Base-by-base conservation (phyloP, 139 green algal species). In the Closterium sp. region DNA sequence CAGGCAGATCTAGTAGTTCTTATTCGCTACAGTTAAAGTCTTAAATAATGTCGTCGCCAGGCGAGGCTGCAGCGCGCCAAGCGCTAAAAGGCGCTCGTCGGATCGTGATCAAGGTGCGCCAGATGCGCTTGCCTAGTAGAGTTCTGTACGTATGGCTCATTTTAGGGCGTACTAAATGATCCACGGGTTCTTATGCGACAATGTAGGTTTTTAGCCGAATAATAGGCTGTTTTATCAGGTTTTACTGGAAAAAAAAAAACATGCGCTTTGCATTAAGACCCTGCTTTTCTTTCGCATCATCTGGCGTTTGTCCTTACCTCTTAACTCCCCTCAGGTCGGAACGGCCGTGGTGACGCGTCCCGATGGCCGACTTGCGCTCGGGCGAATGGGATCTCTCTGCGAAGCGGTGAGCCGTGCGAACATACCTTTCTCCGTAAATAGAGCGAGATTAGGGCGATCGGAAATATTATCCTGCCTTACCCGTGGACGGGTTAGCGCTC, bases 311-410 rank as follows among this genome's bases (percentile, higher is more conserved):
- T 76, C 25, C 55, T 19, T 76, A 28, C 12, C 55, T 19, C 55
- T 28, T 28, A 76, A 28, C 25, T 76, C 25, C 16, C 25, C 55
- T 76, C 55, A 76, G 55, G 55, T 76, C 16, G 55, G 55, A 76
- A 76, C 55, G 55, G 55, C 55, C 10, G 55, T 76, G 9, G 55
- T 76, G 55, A 76, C 55, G 55, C 55, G 55, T 76, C 10, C 12
- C 23, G 89, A 91, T 69, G 36, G 36, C 9, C 35, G 89, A 8
- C 89, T 91, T 25, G 89, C 89, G 5, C 35, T 91, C 25, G 89
- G 89, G 34, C 35, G 89, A 23, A 83, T 91, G 34, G 89, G 89
- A 8, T 38, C 64, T 8, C 84, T 91, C 35, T 91, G 89, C 64
- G 89, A 91, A 32, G 43, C 89, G 89, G 89, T 91, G 25, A 30